Percentiles rank a stretch among this genome's conserved stretches.
phyloP scores from a whole-genome alignment of 345 rosid species.

The Combretum micranthum region DNA sequence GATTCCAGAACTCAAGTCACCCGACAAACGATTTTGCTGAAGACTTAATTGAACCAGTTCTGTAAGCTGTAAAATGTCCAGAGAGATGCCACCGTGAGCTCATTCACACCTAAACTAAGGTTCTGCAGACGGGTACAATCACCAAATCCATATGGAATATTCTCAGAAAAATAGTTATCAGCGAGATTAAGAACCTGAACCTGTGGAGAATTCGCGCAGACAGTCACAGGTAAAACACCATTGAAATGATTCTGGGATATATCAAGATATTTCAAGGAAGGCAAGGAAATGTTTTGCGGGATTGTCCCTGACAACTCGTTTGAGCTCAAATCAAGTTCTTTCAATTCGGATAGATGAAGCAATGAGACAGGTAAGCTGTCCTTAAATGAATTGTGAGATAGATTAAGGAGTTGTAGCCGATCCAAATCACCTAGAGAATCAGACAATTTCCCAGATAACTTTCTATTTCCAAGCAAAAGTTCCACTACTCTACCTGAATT shows the following conservation, averaged over 20 bases:
- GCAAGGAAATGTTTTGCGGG: conserved; percentile 34
- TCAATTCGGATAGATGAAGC: conserved; percentile 31
- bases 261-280: conserved; percentile 32
- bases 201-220: conserved; percentile 40
- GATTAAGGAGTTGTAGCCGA: conserved; percentile 45
- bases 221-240: conserved; percentile 39
- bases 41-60: conserved; percentile 33
- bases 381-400: conserved; percentile 45
- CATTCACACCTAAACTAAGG: conserved; percentile 56
- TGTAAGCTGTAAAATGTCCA: conserved; percentile 40
- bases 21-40: conserved; percentile 51
- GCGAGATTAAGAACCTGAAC: conserved; percentile 30
- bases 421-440: conserved; percentile 40
- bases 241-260: conserved; percentile 39
- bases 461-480: conserved; percentile 30
- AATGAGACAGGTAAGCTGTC: conserved; percentile 44
- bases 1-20: conserved; percentile 31
- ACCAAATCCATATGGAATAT: conserved; percentile 35
- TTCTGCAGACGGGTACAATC: conserved; percentile 35
- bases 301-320: conserved; percentile 44
- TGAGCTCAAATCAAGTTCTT: conserved; percentile 48
- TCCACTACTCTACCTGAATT: conserved; percentile 33
- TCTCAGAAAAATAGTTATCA: conserved; percentile 51
- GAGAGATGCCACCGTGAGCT: conserved; percentile 44
- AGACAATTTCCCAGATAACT: conserved; percentile 38